Evolutionary conservation across 2,329 filamentous ascomycete species (phyloP), one percentile per base, ranked within the genome.

Genomic region (Rutstroemia sp.): DNA sequence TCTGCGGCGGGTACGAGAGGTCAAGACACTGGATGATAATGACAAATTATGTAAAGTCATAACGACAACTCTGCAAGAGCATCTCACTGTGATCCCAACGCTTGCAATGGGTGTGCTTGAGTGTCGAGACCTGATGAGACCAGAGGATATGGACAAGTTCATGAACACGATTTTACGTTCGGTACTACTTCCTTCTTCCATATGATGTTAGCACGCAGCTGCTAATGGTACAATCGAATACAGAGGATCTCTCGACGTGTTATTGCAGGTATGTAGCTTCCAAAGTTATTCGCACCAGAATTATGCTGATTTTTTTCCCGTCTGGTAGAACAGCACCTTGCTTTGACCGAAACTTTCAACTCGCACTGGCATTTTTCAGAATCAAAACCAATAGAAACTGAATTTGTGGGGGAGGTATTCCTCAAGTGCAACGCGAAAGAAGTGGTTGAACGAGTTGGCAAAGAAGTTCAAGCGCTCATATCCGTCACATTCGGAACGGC

Each of bases 361-460:
- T 88, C 89, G 0, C 87, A 89, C 2, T 92, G 89, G 83, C 92
- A 96, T 75, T 92, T 91, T 57, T 88, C 90, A 0, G 83, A 90
- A 60, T 87, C 86, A 41, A 55, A 60, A 21, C 34, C 51, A 70
- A 75, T 59, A 42, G 81, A 84, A 56, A 76, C 88, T 49, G 92
- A 97, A 61, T 95, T 95, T 67, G 90, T 99, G 16, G 94, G 94
- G 59, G 91, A 97, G 69, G 91, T 99, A 14, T 95, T 99, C 68
- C 81, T 97, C 51, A 91, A 88, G 66, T 97, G 94, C 72, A 90
- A 90, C 61, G 92, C 92, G 48, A 87, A 85, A 67, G 91, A 96
- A 66, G 89, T 97, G 39, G 85, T 99, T 54, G 82, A 91, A 64
- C 83, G 86, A 52, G 96, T 92, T 71, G 90, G 88, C 49, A 80